Base-by-base conservation (phyloP, 2,329 filamentous ascomycete genomes). In the Sarocladiaceae sp. region DNA sequence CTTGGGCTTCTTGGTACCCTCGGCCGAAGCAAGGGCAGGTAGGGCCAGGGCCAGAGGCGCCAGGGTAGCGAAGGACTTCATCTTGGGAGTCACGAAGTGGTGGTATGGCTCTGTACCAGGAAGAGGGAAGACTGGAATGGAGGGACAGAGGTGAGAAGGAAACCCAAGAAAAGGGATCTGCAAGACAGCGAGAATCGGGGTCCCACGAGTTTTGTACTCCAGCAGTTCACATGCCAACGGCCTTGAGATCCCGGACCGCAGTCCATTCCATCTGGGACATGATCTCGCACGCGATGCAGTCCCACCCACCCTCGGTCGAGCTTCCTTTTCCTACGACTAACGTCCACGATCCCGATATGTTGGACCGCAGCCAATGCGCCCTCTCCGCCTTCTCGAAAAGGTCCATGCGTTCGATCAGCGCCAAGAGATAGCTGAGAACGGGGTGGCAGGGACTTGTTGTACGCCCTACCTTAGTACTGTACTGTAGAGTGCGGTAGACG, bases 11-110 rank as follows among this genome's bases (percentile, higher is more conserved):
- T 24, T 27, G 33, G 11, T 16, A 9, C 18, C 31, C 27, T 35
- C 35, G 29, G 56, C 58, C 47, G 44, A 45, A 47, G 46, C 53
- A 32, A 58, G 42, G 13, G 49, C 49, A 5, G 53, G 50, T 45
- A 55, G 46, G 6, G 54, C 58, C 48, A 60, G 27, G 39, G 56
- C 48, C 16, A 58, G 46, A 37, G 56, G 42, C 45, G 55, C 49
- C 35, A 56, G 47, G 23, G 52, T 48, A 19, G 45, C 46, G 18
- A 55, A 46, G 47, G 48, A 48, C 50, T 48, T 55, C 57, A 58
- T 59, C 39, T 40, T 55, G 40, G 23, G 26, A 12, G 9, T 41
- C 9, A 41, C 5, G 37, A 29, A 10, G 13, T 9, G 9, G 26
- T n/a, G n/a, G n/a, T n/a, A n/a, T n/a, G n/a, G n/a, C n/a, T 9